phyloP scores from a whole-genome alignment of 306 rosid genomes.

The Pterocarpus santalinus region DNA sequence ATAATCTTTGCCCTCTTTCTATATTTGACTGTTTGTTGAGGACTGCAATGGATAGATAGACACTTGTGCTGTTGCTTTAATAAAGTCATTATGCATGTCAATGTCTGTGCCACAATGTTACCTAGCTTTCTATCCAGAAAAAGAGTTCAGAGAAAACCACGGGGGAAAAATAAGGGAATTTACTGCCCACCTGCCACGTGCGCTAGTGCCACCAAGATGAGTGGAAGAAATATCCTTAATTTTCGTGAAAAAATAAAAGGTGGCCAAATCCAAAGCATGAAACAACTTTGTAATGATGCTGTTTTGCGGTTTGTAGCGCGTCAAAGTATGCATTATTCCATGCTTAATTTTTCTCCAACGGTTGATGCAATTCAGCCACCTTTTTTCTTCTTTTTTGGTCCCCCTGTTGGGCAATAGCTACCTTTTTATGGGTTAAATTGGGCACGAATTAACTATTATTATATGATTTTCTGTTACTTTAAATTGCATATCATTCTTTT shows the following conservation, averaged over 20 bases:
- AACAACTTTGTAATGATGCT: constrained; percentile 22
- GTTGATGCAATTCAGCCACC: constrained; percentile 3
- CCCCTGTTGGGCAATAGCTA: too few relatives aligned
- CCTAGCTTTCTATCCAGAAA: constrained; percentile 39
- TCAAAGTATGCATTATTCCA: not conserved
- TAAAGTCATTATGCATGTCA: constrained; percentile 62
- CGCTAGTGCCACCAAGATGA: constrained; percentile 41
- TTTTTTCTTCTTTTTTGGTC: too few relatives aligned
- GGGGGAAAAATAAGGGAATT: constrained; percentile 32
- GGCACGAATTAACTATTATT: too few relatives aligned
- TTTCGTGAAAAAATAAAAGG: constrained; percentile 42
- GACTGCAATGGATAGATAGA: constrained; percentile 9
- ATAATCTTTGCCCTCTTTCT: too few relatives aligned
- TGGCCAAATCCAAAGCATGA: constrained; percentile 21
- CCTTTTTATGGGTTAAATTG: too few relatives aligned
- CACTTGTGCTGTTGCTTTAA: constrained; percentile 53
- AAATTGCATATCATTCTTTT: too few relatives aligned
- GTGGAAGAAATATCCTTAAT: constrained; percentile 53
- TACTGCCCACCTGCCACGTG: constrained; percentile 67
- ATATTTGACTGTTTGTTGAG: not conserved
- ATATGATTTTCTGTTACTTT: too few relatives aligned
- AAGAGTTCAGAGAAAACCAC: constrained; percentile 38
- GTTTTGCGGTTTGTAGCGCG: not conserved
- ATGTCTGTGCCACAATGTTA: constrained; percentile 53
- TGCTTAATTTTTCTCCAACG: not conserved